These are phyloP conservation scores for Lipomyces sp. DNA, from an alignment of 805 yeast species.

Conservation along the genomic window DNA sequence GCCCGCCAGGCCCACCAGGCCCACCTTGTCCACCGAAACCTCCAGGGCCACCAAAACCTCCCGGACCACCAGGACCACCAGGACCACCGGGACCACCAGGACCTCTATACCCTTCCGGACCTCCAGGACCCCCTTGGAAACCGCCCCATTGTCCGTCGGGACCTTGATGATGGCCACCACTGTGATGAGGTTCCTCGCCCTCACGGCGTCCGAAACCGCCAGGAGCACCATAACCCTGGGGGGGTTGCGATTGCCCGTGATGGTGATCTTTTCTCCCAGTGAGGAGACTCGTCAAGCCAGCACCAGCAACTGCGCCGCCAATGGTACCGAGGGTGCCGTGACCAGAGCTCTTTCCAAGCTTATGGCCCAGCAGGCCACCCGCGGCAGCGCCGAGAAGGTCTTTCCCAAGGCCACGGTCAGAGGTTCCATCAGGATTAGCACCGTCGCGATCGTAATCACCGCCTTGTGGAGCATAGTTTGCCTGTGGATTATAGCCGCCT, in stretches of 20 bases:
- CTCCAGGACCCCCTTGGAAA: not conserved
- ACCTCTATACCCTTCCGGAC: not conserved
- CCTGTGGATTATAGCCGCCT: no score
- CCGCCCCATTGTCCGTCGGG: slow-evolving; percentile 4
- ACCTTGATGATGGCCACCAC: not conserved
- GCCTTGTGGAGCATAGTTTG: no score
- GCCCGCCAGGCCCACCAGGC: slow-evolving; percentile 1
- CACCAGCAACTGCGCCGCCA: slow-evolving; percentile 28
- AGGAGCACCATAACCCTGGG: no score
- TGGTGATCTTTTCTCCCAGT: not conserved
- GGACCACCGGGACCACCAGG: slow-evolving; percentile 4
- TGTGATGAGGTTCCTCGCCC: no score
- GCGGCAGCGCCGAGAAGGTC: slow-evolving; percentile 21
- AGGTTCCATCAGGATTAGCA: no score
- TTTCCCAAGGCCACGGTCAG: slow-evolving; percentile 26
- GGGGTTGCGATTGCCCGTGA: no score
- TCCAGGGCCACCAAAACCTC: slow-evolving; percentile 8
- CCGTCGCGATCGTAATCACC: no score
- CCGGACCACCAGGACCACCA: not conserved
- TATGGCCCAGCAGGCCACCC: slow-evolving; percentile 23
- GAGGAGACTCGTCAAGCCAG: slow-evolving; percentile 12
- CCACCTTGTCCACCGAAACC: slow-evolving; percentile 4
- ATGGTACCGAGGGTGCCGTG: slow-evolving; percentile 24
- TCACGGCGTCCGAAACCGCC: no score
- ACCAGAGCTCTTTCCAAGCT: slow-evolving; percentile 17